Evolutionary conservation across 106 monocot genomes (phyloP), one percentile per base, ranked within the genome.

Genomic region (Allium sativum): DNA sequence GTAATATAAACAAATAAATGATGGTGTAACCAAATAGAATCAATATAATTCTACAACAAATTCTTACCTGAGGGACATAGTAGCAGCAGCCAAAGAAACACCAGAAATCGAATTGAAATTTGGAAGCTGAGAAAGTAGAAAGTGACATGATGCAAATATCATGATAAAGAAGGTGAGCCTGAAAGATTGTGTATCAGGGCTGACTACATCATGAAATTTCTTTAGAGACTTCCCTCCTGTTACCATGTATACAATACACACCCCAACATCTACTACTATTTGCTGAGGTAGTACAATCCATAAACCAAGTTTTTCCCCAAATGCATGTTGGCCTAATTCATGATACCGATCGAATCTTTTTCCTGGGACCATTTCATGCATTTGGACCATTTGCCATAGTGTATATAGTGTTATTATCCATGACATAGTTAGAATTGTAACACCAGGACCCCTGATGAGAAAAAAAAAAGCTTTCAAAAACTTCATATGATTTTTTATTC

Each of bases 331-430:
- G 3, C 69, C 69, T 7, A 69, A 59, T 40, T 69, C 69, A 41
- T 69, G 69, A 58, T 69, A 69, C 6, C 69, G 69, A 16, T 69
- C 69, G n/a, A 69, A 69, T 2, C 69, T 58, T 59, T 69, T 69
- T 45, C 69, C 69, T 7, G 58, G 69, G 4, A 58, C 69, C 47
- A 58, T 69, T 14, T 69, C 69, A 15, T 57, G 69, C 58, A 69
- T 58, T 40, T 69, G 48, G 9, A 58, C 57, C 59, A 69, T 69
- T 50, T 69, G 58, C 57, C 57, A 57, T 10, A 69, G 44, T 3
- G 57, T 57, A 40, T 47, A 69, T 45, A 69, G 21, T 11, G 69
- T 69, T 42, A 66, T 54, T 7, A 55, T 18, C 66, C 66, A 66
- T 53, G 66, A 66, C 0, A 66, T 6, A 2, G 55, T 17, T 6